Evolutionary conservation across 2,329 filamentous ascomycete genomes (phyloP).

Genomic region (Claviceps fusiformis): DNA sequence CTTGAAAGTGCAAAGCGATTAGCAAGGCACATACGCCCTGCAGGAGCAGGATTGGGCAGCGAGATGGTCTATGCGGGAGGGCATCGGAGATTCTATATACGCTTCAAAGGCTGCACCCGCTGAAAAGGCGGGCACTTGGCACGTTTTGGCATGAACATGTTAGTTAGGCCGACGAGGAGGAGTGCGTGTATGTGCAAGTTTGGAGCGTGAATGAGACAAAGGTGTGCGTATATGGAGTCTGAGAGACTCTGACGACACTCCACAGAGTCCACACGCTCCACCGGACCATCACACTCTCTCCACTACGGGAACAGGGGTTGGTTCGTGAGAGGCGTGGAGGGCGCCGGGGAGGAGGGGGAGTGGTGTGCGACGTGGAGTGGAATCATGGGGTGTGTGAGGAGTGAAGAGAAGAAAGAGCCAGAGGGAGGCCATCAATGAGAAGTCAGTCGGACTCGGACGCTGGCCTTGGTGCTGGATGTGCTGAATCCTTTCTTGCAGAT

Average conservation of each 20-base stretch:
- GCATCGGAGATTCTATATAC: conserved; percentile 5
- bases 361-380: too few relatives aligned
- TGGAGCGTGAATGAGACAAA: not conserved
- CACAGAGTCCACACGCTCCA: not conserved
- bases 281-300: not conserved
- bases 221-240: not conserved
- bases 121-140: not conserved
- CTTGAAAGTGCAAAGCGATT: not conserved
- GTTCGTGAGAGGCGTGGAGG: too few relatives aligned
- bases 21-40: conserved; percentile 5
- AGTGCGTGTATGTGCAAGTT: not conserved
- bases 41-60: not conserved
- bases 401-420: not conserved
- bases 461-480: not conserved
- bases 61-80: not conserved
- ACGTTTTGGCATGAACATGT: not conserved
- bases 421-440: not conserved
- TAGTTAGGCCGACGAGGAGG: not conserved
- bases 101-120: not conserved
- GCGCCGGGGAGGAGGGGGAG: too few relatives aligned
- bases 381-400: not conserved
- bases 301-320: conserved; percentile 1
- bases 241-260: not conserved
- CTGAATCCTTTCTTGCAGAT: not conserved
- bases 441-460: not conserved